These are phyloP conservation scores for Alternaria sp. DNA, from an alignment of 2,329 filamentous ascomycete species.

Conservation along the genomic window DNA sequence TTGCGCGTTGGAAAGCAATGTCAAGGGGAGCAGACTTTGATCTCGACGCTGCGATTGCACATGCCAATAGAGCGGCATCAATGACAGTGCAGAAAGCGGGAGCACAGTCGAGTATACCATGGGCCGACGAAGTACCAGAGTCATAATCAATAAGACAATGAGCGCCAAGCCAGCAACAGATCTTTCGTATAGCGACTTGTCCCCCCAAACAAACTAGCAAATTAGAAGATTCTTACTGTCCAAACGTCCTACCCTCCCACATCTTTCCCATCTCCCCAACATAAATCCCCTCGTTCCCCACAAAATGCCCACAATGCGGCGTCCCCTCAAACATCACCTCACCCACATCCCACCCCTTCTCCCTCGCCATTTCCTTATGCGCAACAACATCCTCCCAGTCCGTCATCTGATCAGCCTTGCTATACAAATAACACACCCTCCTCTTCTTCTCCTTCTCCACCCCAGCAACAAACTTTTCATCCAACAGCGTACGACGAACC, in stretches of 20 bases:
- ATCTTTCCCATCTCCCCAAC: constrained; percentile 48
- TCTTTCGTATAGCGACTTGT: not conserved
- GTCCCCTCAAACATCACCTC: constrained; percentile 61
- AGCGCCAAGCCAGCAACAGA: not conserved
- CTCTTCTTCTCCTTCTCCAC: not conserved
- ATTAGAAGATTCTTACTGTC: no score
- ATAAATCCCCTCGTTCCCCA: constrained; percentile 60
- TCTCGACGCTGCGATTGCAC: constrained; percentile 64
- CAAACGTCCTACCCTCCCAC: not conserved
- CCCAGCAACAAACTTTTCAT: constrained; percentile 3
- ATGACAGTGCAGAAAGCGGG: constrained; percentile 70
- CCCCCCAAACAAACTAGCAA: no score
- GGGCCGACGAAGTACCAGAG: constrained; percentile 60
- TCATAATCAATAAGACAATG: constrained; percentile 3
- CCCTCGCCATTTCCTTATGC: constrained; percentile 54
- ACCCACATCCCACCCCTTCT: constrained; percentile 55
- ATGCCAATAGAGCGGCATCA: constrained; percentile 68
- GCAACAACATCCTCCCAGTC: constrained; percentile 58
- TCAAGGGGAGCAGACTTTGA: constrained; percentile 52
- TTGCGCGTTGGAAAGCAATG: constrained; percentile 60
- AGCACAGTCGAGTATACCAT: constrained; percentile 71
- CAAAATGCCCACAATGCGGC: constrained; percentile 65
- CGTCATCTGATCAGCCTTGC: constrained; percentile 61
- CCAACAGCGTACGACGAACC: constrained; percentile 4
- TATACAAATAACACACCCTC: constrained; percentile 65